These are phyloP conservation scores for Elongisporangium prolatum DNA, from an alignment of 352 stramenopile species.

Conservation along the genomic window DNA sequence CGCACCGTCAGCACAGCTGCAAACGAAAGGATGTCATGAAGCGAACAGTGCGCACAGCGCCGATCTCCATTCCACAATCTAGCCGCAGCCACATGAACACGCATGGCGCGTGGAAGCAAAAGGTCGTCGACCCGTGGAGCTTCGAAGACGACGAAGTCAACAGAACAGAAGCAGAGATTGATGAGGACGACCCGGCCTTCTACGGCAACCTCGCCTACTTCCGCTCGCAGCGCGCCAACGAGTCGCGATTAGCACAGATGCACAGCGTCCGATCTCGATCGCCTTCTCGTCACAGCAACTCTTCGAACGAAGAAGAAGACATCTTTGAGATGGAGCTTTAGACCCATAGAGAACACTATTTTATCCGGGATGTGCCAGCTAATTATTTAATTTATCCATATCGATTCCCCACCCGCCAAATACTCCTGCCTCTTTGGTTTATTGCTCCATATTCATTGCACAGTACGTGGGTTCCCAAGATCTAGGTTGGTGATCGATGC, in stretches of 20 bases:
- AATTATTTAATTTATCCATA: not conserved
- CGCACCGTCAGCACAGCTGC: constrained; percentile 2
- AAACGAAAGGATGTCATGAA: constrained; percentile 21
- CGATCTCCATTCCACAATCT: constrained; percentile 43
- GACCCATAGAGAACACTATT: not conserved
- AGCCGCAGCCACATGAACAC: constrained; percentile 3
- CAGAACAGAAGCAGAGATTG: constrained; percentile 21
- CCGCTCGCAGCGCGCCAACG: constrained; percentile 36
- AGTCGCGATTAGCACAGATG: constrained; percentile 7
- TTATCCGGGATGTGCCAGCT: not conserved
- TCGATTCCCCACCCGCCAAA: not conserved
- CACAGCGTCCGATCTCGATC: constrained; percentile 3
- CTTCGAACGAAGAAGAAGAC: constrained; percentile 33
- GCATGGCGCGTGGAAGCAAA: not conserved
- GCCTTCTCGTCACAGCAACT: constrained; percentile 1
- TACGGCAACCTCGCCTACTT: constrained; percentile 72
- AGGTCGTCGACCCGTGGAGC: not conserved
- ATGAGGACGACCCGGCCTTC: constrained; percentile 59
- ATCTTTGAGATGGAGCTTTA: constrained; percentile 76
- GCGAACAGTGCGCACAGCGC: constrained; percentile 31
- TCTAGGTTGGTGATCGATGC: no score
- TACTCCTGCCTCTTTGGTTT: not conserved
- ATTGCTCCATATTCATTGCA: not conserved
- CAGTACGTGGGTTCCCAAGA: no score
- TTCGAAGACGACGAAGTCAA: constrained; percentile 1